A percentile compares a stretch with the other conserved stretches of the same genome.
These are phyloP conservation scores for Albugo candida DNA, from an alignment of 352 stramenopile species.

Conservation along the genomic window DNA sequence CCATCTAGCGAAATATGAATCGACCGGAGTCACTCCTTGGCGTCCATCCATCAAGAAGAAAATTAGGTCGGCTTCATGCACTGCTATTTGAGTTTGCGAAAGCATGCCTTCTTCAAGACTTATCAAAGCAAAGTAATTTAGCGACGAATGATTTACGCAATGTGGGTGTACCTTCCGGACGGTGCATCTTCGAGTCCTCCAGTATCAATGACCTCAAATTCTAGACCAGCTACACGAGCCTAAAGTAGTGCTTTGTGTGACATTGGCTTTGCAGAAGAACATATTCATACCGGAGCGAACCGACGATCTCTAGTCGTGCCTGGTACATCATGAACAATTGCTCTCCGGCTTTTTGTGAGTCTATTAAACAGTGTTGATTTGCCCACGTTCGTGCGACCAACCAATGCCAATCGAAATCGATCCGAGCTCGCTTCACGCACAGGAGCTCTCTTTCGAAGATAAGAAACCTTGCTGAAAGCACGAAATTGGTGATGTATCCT, in stretches of 20 bases:
- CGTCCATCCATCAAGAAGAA: conserved; percentile 68
- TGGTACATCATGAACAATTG: conserved; percentile 71
- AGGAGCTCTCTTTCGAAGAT: no score
- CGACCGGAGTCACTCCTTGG: conserved; percentile 56
- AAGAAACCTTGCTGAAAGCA: no score
- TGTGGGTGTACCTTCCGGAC: conserved; percentile 16
- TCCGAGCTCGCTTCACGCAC: background rate
- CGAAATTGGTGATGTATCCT: no score
- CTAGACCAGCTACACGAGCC: conserved; percentile 35
- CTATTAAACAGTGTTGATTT: conserved; percentile 78
- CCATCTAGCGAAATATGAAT: conserved; percentile 64
- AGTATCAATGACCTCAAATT: conserved; percentile 73
- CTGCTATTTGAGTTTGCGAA: conserved; percentile 41
- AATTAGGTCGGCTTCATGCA: conserved; percentile 60
- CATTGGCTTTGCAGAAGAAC: background rate
- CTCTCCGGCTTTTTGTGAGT: conserved; percentile 46
- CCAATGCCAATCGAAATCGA: conserved; percentile 52
- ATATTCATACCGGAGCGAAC: conserved; percentile 23
- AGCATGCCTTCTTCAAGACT: conserved; percentile 64
- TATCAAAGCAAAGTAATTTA: background rate
- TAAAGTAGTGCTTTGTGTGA: conserved; percentile 1
- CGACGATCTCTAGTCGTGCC: conserved; percentile 61
- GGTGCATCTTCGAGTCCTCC: conserved; percentile 55
- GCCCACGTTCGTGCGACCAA: conserved; percentile 69
- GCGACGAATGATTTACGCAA: background rate